Evolutionary conservation across 345 rosid species (phyloP), one percentile per base, ranked within the genome.

Genomic region (Garcia nutans): DNA sequence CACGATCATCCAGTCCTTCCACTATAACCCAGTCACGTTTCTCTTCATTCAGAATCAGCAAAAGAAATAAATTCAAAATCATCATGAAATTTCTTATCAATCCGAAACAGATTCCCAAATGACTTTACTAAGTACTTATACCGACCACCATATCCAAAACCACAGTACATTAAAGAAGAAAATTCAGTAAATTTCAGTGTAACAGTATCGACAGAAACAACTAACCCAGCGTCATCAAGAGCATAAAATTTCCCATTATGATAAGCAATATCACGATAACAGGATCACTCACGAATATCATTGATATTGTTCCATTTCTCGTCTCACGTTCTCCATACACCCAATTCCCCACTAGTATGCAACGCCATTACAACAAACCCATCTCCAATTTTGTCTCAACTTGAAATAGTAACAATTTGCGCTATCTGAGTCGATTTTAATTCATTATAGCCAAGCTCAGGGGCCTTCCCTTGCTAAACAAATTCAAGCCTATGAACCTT

Each of bases 81-180:
- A 45, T 45, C 61, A 1, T 8, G 31, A 57, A 24, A 15, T 56
- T 79, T 76, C 37, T 58, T 57, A 56, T 75, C 77, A 49, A 83
- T 58, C 23, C 77, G 47, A 1, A 56, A 70, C 61, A 83, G 47
- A 41, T 80, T 79, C 2, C 77, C 79, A 33, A 31, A 54, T 0
- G 64, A 78, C 60, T 77, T 80, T 19, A 83, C 66, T 72, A 80
- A 54, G 23, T 74, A 67, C 77, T 72, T 80, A 59, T 45, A 49
- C 12, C 52, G 50, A 9, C 79, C 80, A 55, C 81, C 80, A 52
- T 28, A 67, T 77, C 33, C 55, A 45, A 33, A 19, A 19, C 61
- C 45, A 55, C n/a, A 55, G 50, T 45, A 45, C 50, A 45, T 31
- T 50, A 20, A 10, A 15, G 72, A 20, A 2, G 60, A 26, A 10